These are phyloP conservation scores for Aspergillus alliaceus DNA, from an alignment of 2,329 filamentous ascomycete genomes.

Conservation along the genomic window DNA sequence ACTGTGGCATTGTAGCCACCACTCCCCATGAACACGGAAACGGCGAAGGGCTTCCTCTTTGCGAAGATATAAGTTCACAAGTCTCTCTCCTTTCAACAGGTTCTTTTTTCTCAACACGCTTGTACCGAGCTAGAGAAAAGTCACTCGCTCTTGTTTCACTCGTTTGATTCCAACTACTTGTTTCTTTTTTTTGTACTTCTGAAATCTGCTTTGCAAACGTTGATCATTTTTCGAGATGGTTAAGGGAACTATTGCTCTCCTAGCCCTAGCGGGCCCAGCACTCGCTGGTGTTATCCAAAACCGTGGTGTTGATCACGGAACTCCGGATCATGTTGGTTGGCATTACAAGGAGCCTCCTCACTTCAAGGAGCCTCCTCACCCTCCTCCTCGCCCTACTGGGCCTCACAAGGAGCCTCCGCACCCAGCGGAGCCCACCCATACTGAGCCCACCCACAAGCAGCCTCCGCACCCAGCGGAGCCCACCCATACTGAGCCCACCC, in stretches of 20 bases:
- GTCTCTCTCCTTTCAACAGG: neutral
- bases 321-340: conserved; percentile 14
- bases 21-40: conserved; percentile 16
- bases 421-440: neutral
- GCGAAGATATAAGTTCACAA: conserved; percentile 29
- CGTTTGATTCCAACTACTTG: conserved; percentile 18
- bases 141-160: conserved; percentile 24
- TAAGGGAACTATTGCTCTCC: conserved; percentile 33
- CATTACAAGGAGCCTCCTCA: neutral
- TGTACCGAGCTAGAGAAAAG: conserved; percentile 14
- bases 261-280: conserved; percentile 37
- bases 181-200: conserved; percentile 13
- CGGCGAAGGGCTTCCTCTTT: conserved; percentile 2
- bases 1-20: conserved; percentile 26
- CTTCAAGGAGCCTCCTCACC: neutral
- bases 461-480: neutral
- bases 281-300: conserved; percentile 33
- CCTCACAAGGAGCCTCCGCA: neutral
- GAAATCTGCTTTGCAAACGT: conserved; percentile 13
- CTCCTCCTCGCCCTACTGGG: neutral
- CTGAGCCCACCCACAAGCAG: neutral
- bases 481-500: neutral
- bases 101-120: conserved; percentile 9
- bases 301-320: conserved; percentile 2
- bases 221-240: conserved; percentile 33